Base-by-base conservation (phyloP, 2,329 filamentous ascomycete species). In the Pleurostoma richardsiae region DNA sequence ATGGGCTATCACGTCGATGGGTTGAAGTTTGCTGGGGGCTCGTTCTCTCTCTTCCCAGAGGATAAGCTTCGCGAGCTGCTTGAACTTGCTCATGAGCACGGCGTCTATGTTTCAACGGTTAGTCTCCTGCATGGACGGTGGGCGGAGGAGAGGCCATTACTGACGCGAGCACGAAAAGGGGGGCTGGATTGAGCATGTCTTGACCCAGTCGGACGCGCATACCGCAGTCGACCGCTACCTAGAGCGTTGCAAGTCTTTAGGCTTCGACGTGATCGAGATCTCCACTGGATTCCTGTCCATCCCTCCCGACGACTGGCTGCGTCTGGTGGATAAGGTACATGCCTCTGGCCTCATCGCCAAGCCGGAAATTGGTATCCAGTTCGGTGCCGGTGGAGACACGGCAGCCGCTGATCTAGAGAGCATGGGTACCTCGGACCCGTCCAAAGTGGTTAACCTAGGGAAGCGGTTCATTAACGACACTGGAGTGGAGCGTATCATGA, bases 401-500 rank as follows among this genome's bases (percentile, higher is more conserved):
- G 59, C 66, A 4, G 66, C 71, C 0, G 61, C 66, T 4, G 69
- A 68, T 29, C 66, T 80, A 4, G 68, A 73, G 58, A 62, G 64
- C 4, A 64, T 74, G 19, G 74, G 73, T 3, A 73, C 73, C 8
- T 72, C 68, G 4, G 74, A 77, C 50, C 72, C 74, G 0, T 62
- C 63, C 10, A 74, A 73, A 49, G 56, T 79, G 30, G 65, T 78
- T 26, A 69, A 72, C 46, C 56, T 78, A 51, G 75, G 72, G 8
- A 70, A 63, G 48, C 63, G 64, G 39, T 80, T 80, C 51, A 64
- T 79, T 11, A 65, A 73, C 19, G 64, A 74, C 26, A 70, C 66
- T 0, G 76, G 76, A 0, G 74, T 80, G 3, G 75, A 79, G 57
- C 63, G 74, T 6, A 65, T 80, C 54, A 80, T 80, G 76, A 76